Evolutionary conservation across 805 yeast species (phyloP).

Genomic region (Saccharomycopsis malanga): DNA sequence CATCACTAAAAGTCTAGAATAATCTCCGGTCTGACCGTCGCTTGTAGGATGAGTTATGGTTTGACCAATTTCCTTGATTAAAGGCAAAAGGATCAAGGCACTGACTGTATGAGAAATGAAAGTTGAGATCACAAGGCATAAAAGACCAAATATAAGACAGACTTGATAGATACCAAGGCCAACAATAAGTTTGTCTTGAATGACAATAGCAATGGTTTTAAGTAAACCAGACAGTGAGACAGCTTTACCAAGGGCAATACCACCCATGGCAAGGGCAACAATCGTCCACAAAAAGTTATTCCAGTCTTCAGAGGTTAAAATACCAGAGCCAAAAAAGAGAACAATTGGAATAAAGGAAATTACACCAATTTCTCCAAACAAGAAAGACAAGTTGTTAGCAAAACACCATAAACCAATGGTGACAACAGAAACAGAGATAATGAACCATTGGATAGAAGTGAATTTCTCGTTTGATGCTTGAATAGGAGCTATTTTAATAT

Average conservation of each 20-base stretch:
- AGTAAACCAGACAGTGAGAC: constrained; percentile 87
- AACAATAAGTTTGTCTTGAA: constrained; percentile 53
- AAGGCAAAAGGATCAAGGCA: constrained; percentile 85
- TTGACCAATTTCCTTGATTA: constrained; percentile 85
- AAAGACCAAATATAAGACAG: constrained; percentile 69
- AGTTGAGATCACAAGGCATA: constrained; percentile 80
- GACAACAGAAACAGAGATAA: constrained; percentile 52
- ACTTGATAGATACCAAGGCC: constrained; percentile 63
- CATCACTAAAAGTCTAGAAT: constrained; percentile 75
- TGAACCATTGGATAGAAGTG: constrained; percentile 67
- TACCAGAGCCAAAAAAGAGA: constrained; percentile 88
- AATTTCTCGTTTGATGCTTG: constrained; percentile 57
- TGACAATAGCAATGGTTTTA: constrained; percentile 63
- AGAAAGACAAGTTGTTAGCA: constrained; percentile 61
- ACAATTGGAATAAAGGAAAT: constrained; percentile 84
- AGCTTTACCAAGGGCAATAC: constrained; percentile 90
- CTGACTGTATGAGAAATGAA: constrained; percentile 97
- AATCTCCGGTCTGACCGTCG: constrained; percentile 46
- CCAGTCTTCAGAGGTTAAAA: constrained; percentile 82
- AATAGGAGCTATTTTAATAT: constrained; percentile 43
- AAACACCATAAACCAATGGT: constrained; percentile 90
- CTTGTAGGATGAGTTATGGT: constrained; percentile 34
- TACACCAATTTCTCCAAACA: constrained; percentile 95
- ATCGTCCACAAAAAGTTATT: constrained; percentile 97
- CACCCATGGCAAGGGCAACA: constrained; percentile 95